phyloP scores from a whole-genome alignment of 2,329 filamentous ascomycete species.

The Botryosphaeria dothidea region DNA sequence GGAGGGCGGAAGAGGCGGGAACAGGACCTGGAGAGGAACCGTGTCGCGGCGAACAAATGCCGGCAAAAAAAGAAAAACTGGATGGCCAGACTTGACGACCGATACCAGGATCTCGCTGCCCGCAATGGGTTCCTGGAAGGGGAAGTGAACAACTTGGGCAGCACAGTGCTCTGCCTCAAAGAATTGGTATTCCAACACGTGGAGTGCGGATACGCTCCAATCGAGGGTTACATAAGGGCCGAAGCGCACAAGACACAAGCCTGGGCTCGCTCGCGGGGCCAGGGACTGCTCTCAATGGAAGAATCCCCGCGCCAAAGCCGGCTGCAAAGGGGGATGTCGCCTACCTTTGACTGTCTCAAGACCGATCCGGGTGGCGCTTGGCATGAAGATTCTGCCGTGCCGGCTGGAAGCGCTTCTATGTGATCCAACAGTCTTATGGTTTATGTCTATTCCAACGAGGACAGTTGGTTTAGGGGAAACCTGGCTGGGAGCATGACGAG shows the following conservation, averaged over 20 bases:
- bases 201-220: neutral
- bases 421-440: too few relatives aligned
- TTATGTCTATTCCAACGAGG: too few relatives aligned
- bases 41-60: conserved; percentile 68
- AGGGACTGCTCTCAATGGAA: neutral
- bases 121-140: conserved; percentile 30
- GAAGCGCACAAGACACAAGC: neutral
- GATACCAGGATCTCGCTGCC: conserved; percentile 29
- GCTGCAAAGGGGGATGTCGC: neutral
- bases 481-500: too few relatives aligned
- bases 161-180: neutral
- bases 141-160: neutral
- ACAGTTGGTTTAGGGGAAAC: too few relatives aligned
- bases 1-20: conserved; percentile 44
- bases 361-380: too few relatives aligned
- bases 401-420: too few relatives aligned
- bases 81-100: conserved; percentile 46
- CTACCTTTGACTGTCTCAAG: neutral
- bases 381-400: too few relatives aligned
- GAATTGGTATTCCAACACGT: conserved; percentile 30
- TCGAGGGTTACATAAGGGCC: conserved; percentile 22
- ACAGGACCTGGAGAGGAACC: conserved; percentile 65
- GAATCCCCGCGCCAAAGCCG: neutral
- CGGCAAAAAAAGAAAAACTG: conserved; percentile 62
- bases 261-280: neutral